phyloP scores from a whole-genome alignment of 495 filamentous ascomycete species.

The Aspergillus leporis region DNA sequence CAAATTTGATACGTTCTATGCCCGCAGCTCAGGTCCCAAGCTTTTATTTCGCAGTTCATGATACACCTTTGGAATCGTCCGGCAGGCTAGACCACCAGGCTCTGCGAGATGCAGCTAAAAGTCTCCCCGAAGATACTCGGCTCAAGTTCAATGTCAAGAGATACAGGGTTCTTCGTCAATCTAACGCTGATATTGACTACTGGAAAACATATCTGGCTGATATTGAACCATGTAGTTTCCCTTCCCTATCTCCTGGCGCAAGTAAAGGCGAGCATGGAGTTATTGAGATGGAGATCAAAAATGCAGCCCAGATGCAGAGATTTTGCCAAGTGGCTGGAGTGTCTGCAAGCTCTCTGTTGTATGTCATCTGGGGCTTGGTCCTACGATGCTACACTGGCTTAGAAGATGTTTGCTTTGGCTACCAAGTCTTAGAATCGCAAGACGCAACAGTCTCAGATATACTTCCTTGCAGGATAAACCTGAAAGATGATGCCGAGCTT shows the following conservation, averaged over 20 bases:
- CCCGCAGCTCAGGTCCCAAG: slow-evolving; percentile 58
- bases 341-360: slow-evolving; percentile 36
- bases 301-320: slow-evolving; percentile 24
- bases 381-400: slow-evolving; percentile 53
- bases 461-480: slow-evolving; percentile 35
- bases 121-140: slow-evolving; percentile 16
- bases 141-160: slow-evolving; percentile 13
- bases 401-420: slow-evolving; percentile 58
- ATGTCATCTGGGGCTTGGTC: slow-evolving; percentile 56
- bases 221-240: slow-evolving; percentile 57
- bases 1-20: slow-evolving; percentile 26
- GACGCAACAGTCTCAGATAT: slow-evolving; percentile 22
- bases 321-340: slow-evolving; percentile 35
- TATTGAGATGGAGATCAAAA: slow-evolving; percentile 12
- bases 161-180: slow-evolving; percentile 14
- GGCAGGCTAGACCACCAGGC: slow-evolving; percentile 49
- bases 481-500: slow-evolving; percentile 36
- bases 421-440: slow-evolving; percentile 26
- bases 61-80: slow-evolving; percentile 52
- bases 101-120: slow-evolving; percentile 20
- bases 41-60: slow-evolving; percentile 55
- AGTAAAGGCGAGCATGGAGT: neutral
- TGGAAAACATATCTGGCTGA: slow-evolving; percentile 54
- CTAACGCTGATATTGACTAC: slow-evolving; percentile 36
- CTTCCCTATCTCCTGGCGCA: slow-evolving; percentile 31